phyloP scores from a whole-genome alignment of 106 monocot species.

The Posidonia australis region DNA sequence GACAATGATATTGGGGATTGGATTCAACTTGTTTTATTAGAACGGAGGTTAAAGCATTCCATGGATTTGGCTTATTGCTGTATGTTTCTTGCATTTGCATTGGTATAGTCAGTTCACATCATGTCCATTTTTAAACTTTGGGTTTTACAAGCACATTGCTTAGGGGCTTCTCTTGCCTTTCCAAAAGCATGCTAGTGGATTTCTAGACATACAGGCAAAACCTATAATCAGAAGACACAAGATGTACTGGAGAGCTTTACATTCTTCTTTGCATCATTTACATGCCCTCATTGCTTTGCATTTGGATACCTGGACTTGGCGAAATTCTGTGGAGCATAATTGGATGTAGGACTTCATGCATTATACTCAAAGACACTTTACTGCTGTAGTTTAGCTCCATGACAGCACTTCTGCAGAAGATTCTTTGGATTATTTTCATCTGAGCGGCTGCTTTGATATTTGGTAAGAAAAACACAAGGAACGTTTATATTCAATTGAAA shows the following conservation, averaged over 20 bases:
- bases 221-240: neutral
- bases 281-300: neutral
- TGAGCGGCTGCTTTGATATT: slow-evolving; percentile 11
- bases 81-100: neutral
- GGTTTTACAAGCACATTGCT: no score
- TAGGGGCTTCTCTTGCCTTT: neutral
- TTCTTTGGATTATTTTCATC: slow-evolving; percentile 12
- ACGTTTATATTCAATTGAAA: neutral
- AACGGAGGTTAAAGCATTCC: neutral
- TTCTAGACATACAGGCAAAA: neutral
- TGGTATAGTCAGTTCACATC: neutral
- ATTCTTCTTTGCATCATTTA: neutral
- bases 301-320: neutral
- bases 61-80: neutral
- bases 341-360: slow-evolving; percentile 11
- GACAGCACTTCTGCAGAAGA: slow-evolving; percentile 12
- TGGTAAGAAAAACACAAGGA: slow-evolving; percentile 6
- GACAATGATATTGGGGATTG: neutral
- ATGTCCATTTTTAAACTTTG: neutral
- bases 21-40: neutral
- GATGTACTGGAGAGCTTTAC: neutral
- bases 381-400: slow-evolving; percentile 15
- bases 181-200: neutral
- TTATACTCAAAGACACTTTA: slow-evolving; percentile 9
- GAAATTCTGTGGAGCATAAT: slow-evolving; percentile 4